phyloP scores from a whole-genome alignment of 2,329 filamentous ascomycete species.

The Dothideomycetidae sp. region DNA sequence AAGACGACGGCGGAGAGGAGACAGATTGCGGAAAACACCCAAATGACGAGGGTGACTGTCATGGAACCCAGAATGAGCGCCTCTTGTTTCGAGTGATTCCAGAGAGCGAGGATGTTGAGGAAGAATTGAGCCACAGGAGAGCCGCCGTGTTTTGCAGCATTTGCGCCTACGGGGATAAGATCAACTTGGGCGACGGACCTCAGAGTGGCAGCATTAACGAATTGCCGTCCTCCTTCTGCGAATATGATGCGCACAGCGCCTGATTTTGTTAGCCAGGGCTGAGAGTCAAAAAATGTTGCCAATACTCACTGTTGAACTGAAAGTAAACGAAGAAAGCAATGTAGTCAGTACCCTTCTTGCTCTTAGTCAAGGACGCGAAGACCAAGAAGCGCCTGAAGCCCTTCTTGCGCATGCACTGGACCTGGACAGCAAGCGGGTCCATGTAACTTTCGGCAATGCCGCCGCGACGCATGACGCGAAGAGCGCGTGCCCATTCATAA shows the following conservation, averaged over 20 bases:
- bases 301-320: conserved; percentile 45
- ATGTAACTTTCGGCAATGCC: conserved; percentile 87
- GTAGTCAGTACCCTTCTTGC: conserved; percentile 80
- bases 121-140: conserved; percentile 64
- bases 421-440: conserved; percentile 68
- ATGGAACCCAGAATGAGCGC: conserved; percentile 76
- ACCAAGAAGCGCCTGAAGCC: conserved; percentile 88
- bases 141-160: conserved; percentile 42
- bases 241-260: conserved; percentile 80
- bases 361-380: conserved; percentile 80
- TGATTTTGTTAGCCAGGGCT: conserved; percentile 25
- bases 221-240: conserved; percentile 83
- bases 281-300: neutral
- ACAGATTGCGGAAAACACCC: conserved; percentile 64
- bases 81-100: conserved; percentile 59
- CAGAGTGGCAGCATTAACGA: conserved; percentile 77
- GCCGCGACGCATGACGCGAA: conserved; percentile 66
- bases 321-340: conserved; percentile 87
- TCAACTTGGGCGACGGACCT: conserved; percentile 69
- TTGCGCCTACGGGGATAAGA: conserved; percentile 47
- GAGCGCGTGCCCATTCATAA: conserved; percentile 67
- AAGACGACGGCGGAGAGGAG: conserved; percentile 62
- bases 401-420: conserved; percentile 67
- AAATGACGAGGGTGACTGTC: conserved; percentile 81
- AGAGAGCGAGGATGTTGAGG: conserved; percentile 61